Percentiles rank a stretch among this genome's conserved stretches.
Evolutionary conservation across 2,329 filamentous ascomycete genomes (phyloP).

Genomic region (Bipolaris oryzae): DNA sequence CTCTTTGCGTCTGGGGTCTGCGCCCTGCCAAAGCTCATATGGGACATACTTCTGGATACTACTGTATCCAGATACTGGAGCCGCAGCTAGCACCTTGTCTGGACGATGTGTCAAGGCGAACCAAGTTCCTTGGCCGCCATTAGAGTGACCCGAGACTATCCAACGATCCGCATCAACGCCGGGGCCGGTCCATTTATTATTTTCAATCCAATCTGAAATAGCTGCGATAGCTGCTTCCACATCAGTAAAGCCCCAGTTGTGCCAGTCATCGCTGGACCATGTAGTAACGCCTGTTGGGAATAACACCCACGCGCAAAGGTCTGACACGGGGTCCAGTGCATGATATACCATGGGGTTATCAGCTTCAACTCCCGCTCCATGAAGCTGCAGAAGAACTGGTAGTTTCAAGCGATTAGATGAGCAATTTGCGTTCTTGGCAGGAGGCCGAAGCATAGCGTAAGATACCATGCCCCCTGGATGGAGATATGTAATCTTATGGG

Average conservation of each 20-base stretch:
- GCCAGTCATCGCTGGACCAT: conserved; percentile 68
- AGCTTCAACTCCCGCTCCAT: conserved; percentile 64
- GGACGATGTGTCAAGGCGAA: conserved; percentile 62
- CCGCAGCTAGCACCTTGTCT: conserved; percentile 62
- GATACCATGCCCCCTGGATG: conserved; percentile 62
- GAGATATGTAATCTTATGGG: conserved; percentile 61
- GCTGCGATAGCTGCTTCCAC: conserved; percentile 59
- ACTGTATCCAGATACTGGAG: conserved; percentile 63
- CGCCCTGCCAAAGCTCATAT: conserved; percentile 61
- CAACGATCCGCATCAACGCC: conserved; percentile 54
- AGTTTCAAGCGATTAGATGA: conserved; percentile 30
- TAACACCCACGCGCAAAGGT: conserved; percentile 62
- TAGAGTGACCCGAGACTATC: conserved; percentile 64
- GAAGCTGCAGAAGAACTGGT: conserved; percentile 59
- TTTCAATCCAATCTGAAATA: conserved; percentile 58
- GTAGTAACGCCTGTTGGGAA: conserved; percentile 63
- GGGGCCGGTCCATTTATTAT: conserved; percentile 56
- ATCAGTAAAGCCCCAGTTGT: conserved; percentile 64
- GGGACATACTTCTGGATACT: conserved; percentile 66
- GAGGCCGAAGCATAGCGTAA: conserved; percentile 63
- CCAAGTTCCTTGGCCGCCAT: conserved; percentile 66
- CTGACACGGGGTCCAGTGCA: conserved; percentile 57
- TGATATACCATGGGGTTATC: conserved; percentile 55
- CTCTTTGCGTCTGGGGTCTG: conserved; percentile 58
- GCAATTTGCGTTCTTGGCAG: conserved; percentile 51